These are phyloP conservation scores for Pascua sp. DNA, from an alignment of 1,284 basidiomycete species.

Conservation along the genomic window DNA sequence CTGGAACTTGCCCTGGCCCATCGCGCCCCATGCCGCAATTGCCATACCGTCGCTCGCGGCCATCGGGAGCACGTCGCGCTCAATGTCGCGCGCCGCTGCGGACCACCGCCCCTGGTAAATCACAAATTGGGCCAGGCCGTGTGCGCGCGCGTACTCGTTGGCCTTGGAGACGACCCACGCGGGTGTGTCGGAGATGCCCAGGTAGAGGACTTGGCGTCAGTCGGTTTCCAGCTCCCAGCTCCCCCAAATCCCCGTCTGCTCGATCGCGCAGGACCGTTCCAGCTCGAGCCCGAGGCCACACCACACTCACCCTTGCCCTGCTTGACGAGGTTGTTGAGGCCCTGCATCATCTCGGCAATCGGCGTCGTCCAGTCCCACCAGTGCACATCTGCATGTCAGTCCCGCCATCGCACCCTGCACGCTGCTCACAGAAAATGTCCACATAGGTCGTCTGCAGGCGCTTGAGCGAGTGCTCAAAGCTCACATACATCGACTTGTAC, in stretches of 20 bases:
- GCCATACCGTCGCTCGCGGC: slow-evolving; percentile 52
- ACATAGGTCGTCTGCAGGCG: slow-evolving; percentile 52
- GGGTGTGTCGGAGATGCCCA: slow-evolving; percentile 53
- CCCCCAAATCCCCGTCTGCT: too few relatives aligned
- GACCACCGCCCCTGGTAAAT: slow-evolving; percentile 61
- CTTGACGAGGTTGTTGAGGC: slow-evolving; percentile 46
- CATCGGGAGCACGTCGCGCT: slow-evolving; percentile 65
- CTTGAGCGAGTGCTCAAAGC: slow-evolving; percentile 38
- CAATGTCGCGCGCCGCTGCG: slow-evolving; percentile 53
- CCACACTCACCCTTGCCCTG: slow-evolving; percentile 32
- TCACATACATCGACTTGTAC: slow-evolving; percentile 22
- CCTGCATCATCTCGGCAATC: slow-evolving; percentile 51
- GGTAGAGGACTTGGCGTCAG: slow-evolving; percentile 42
- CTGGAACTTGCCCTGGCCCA: slow-evolving; percentile 51
- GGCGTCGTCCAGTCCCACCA: slow-evolving; percentile 51
- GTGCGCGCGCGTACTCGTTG: slow-evolving; percentile 56
- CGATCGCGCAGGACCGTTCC: too few relatives aligned
- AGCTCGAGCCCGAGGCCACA: not conserved
- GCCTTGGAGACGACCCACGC: slow-evolving; percentile 60
- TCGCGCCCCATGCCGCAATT: slow-evolving; percentile 46
- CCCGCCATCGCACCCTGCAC: too few relatives aligned
- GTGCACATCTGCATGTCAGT: slow-evolving; percentile 33
- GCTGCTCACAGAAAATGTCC: slow-evolving; percentile 44
- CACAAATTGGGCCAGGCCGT: slow-evolving; percentile 57
- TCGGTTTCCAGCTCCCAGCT: too few relatives aligned